Base-by-base conservation (phyloP, 768 basidiomycete genomes). In the Porpolomopsis calyptriformis region DNA sequence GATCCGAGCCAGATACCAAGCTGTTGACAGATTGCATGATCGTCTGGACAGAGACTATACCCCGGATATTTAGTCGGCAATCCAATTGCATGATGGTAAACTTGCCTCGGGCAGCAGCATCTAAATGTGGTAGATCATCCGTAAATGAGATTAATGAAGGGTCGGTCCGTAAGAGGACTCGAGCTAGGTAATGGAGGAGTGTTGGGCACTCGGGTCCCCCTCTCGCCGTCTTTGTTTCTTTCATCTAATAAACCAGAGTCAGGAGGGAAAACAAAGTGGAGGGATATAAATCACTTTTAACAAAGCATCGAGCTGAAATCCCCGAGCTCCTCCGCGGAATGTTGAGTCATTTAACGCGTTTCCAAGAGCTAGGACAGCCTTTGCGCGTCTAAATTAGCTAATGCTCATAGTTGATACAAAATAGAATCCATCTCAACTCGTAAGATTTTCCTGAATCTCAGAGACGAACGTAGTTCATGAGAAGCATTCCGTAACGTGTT, bases 151-250 rank as follows among this genome's bases (percentile, higher is more conserved):
- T 64, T 10, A 88, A 59, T 0, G 70, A 65, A 0, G 83, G 74
- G 56, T 92, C 80, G 4, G 72, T 72, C 24, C 80, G 74, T 47
- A 85, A 55, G 12, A 94, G 68, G 4, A 85, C 72, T 39, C 76
- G 73, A 10, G 86, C 88, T n/a, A 94, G 60, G 57, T 90, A 94
- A 60, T 94, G 92, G 10, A 96, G 69, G n/a, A 97, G 66, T 0
- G 90, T 94, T 0, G 91, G 89, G 52, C 88, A 93, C 5, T 77
- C 77, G 0, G 76, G 40, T 0, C 76, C 74, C 0, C 74, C 76
- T 47, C 76, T 81, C 0, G 74, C 77, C 0, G 87, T 85, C 63
- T 77, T 87, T 6, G 82, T 91, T 53, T 92, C 89, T 57, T 78
- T 82, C 64, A 91, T 63, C 91, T 94, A 50, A 25, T 18, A 39